Base-by-base conservation (phyloP, 176 grass and related monocot genomes). In the Juncus inflexus region DNA sequence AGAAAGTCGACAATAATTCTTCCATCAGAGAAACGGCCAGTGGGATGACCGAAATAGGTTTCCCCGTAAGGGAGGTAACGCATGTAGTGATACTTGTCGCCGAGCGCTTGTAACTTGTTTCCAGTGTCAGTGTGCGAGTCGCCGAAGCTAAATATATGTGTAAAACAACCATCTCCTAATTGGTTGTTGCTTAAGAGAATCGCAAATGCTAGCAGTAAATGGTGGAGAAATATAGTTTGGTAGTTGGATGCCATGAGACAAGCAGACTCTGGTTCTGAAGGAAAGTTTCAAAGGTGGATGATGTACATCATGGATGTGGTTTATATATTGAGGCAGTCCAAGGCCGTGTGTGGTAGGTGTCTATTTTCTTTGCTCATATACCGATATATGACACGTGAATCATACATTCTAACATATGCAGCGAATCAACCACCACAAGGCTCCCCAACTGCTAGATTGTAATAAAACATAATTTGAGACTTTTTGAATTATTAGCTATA, bases 1-100 rank as follows among this genome's bases (percentile, higher is more conserved):
- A 95, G 76, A 75, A 95, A 95, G 79, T 95, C 86, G 49, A 95
- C 78, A 66, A 95, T 77, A 54, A 95, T 66, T 35, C 90, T 86
- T 9, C 90, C 90, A 56, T 95, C 75, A 38, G 74, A 86, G 3
- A 70, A 84, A 15, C 90, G 86, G 61, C 90, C 86, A 45, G 83
- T 84, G 51, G 86, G 72, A 1, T 10, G 72, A 37, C 78, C 77
- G 43, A 87, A 95, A 78, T 79, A 95, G 0, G 90, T 90, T 68
- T 40, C 66, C 16, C 90, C 90, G 5, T 90, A 95, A 7, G 90
- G 90, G 40, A 67, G 70, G 40, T 73, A 36, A 19, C 83, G 67
- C 70, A 63, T 66, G 0, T 66, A 63, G 67, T 50, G 67, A 3
- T 51, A 65, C 58, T 13, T 43, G 6, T 15, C 52, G 0, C 67